Conservation (phyloP, 106 monocot genomes). For the Apostasia shenzhenica region DNA sequence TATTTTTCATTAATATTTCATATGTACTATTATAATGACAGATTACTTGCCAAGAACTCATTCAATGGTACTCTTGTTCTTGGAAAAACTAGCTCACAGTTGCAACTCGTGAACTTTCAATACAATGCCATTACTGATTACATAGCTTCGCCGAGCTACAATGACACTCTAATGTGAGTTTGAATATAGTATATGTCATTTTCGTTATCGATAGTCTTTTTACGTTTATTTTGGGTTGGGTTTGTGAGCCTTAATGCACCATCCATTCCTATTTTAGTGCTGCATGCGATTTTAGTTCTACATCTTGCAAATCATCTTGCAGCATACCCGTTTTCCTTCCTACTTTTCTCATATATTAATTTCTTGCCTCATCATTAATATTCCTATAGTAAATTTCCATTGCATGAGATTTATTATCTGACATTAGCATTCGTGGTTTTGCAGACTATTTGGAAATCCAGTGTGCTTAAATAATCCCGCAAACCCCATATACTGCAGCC, state of each 20-base stretch:
- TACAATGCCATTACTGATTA: slow-evolving; percentile 4
- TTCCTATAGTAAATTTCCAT: no score
- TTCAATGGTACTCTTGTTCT: slow-evolving; percentile 44
- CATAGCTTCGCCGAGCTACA: background rate
- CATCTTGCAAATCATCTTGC: no score
- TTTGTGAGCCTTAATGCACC: no score
- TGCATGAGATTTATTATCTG: no score
- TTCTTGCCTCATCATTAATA: no score
- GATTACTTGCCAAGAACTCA: slow-evolving; percentile 31
- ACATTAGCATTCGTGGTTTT: background rate
- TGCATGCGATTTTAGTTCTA: no score
- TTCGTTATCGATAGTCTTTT: no score
- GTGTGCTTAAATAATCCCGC: slow-evolving; percentile 18
- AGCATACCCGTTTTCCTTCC: no score
- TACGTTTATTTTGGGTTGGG: no score
- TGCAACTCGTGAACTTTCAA: background rate
- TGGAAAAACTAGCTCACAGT: slow-evolving; percentile 12
- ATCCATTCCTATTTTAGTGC: no score
- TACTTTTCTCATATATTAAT: no score
- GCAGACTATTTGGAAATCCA: slow-evolving; percentile 68
- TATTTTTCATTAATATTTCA: background rate
- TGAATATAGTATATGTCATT: background rate
- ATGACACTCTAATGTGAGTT: slow-evolving; percentile 2
- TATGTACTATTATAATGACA: slow-evolving; percentile 11
- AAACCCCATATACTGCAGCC: slow-evolving; percentile 29